Base-by-base conservation (phyloP, 2,329 filamentous ascomycete genomes). In the Botrytis porri region DNA sequence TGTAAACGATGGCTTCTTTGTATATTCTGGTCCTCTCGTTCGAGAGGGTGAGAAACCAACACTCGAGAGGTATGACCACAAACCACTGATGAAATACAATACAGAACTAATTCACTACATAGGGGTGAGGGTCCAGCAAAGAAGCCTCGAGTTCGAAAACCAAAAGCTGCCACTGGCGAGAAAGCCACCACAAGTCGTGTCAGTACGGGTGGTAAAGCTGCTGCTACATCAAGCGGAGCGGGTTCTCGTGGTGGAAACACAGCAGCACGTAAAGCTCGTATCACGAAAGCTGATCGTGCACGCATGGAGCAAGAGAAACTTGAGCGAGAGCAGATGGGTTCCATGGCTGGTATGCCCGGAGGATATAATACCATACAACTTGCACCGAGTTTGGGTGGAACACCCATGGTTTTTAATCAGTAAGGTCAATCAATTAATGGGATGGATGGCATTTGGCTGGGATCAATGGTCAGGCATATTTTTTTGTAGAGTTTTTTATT, bases 1-100 rank as follows among this genome's bases (percentile, higher is more conserved):
- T 64, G 95, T 93, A 77, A 93, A 95, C 78, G 96, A 98, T 81
- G 96, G 96, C 1, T 99, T 98, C 84, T 99, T 98, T 81, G 96
- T 99, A 1, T 99, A 98, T 83, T 97, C 93, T 74, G 96, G 96
- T 5, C 95, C 95, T 14, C 85, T 99, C 64, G 88, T 98, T 35
- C 92, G 92, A 8, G 94, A 97, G 82, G 93, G 91, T 35, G 92
- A 97, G 83, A 95, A 96, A 83, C 85, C 89, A 59, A 83, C 86
- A 72, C 85, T 90, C 67, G 89, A 92, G 35, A 84, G 76, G 77
- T 79, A 75, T 72, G 75, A 39, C 73, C 14, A 57, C 69, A 72
- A 62, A 54, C 57, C 20, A 2, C 41, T 70, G 14, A 39, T 69
- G 72, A n/a, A 51, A 74, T 39, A 54, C 72, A 18, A 59, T 70